Evolutionary conservation across 176 grass and related monocot genomes (phyloP).

Genomic region (Leersia perrieri): DNA sequence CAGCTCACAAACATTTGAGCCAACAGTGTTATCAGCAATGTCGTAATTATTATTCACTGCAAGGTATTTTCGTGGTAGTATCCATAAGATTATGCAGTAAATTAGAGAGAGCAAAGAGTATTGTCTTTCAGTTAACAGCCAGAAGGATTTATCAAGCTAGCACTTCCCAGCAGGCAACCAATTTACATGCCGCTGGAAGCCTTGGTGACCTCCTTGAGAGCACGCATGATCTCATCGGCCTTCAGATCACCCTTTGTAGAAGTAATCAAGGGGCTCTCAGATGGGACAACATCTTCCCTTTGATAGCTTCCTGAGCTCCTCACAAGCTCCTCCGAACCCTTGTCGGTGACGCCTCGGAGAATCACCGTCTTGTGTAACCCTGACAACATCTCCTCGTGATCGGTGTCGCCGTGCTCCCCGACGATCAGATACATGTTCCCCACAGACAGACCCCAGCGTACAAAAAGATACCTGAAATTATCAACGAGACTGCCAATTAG

Average conservation of each 20-base stretch:
- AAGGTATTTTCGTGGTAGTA: slow-evolving; percentile 16
- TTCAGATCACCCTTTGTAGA: slow-evolving; percentile 40
- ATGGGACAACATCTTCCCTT: slow-evolving; percentile 68
- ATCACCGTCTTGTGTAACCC: slow-evolving; percentile 88
- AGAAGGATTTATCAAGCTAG: slow-evolving; percentile 5
- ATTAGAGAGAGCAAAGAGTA: slow-evolving; percentile 10
- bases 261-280: slow-evolving; percentile 53
- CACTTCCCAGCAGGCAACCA: slow-evolving; percentile 3
- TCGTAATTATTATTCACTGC: slow-evolving; percentile 26
- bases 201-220: slow-evolving; percentile 80
- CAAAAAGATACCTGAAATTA: slow-evolving; percentile 72
- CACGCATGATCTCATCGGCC: slow-evolving; percentile 65
- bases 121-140: neutral
- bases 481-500: neutral
- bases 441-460: slow-evolving; percentile 84
- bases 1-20: slow-evolving; percentile 18
- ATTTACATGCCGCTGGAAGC: slow-evolving; percentile 52
- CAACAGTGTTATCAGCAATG: slow-evolving; percentile 12
- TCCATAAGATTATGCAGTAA: slow-evolving; percentile 30
- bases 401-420: slow-evolving; percentile 73
- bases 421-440: slow-evolving; percentile 83
- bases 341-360: slow-evolving; percentile 67
- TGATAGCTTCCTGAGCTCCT: slow-evolving; percentile 81
- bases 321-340: slow-evolving; percentile 62
- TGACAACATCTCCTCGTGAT: slow-evolving; percentile 71